phyloP scores from a whole-genome alignment of 768 basidiomycete genomes.

The Pulveroboletus ravenelii region DNA sequence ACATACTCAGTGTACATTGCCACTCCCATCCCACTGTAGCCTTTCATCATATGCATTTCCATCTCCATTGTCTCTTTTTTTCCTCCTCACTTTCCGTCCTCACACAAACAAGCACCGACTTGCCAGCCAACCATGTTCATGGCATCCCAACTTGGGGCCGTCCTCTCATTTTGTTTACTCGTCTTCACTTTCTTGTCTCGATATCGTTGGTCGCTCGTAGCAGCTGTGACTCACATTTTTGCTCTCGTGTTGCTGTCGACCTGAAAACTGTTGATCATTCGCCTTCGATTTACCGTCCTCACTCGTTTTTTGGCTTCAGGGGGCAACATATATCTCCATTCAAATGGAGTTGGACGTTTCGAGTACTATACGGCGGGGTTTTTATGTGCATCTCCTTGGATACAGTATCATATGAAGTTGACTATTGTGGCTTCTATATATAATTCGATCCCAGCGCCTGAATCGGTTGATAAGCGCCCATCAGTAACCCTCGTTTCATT shows the following conservation, averaged over 20 bases:
- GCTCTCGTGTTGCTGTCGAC: too few relatives aligned
- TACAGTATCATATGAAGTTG: neutral
- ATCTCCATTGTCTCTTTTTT: neutral
- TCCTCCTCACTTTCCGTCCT: neutral
- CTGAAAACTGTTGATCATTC: too few relatives aligned
- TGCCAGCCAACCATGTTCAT: neutral
- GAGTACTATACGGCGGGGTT: conserved; percentile 1
- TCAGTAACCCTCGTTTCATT: too few relatives aligned
- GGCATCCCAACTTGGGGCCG: conserved; percentile 2
- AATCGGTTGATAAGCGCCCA: too few relatives aligned
- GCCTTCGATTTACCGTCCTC: too few relatives aligned
- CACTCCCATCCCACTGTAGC: conserved; percentile 28
- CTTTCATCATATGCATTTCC: conserved; percentile 27
- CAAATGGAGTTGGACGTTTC: conserved; percentile 20
- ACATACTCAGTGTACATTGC: conserved; percentile 29
- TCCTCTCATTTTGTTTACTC: conserved; percentile 1
- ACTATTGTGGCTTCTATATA: too few relatives aligned
- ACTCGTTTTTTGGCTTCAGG: conserved; percentile 6
- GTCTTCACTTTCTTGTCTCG: too few relatives aligned
- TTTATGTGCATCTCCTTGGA: neutral
- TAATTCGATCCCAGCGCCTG: too few relatives aligned
- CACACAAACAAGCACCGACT: neutral
- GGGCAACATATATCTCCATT: conserved; percentile 8
- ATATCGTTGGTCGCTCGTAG: too few relatives aligned
- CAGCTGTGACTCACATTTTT: too few relatives aligned